These are phyloP conservation scores for Penicillium sp. DNA, from an alignment of 2,329 filamentous ascomycete species.

Conservation along the genomic window DNA sequence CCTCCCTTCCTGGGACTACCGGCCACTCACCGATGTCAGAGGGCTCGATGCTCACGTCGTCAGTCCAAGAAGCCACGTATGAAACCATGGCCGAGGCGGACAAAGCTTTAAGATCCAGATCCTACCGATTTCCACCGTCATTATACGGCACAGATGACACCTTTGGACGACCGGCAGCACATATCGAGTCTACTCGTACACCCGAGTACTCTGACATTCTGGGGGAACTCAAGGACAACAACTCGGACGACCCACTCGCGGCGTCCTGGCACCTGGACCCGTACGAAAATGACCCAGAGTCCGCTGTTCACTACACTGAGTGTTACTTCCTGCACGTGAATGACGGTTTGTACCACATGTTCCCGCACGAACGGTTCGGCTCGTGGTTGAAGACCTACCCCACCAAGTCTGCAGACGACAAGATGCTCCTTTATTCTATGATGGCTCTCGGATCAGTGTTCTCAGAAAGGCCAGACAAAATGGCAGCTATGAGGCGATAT, in stretches of 20 bases:
- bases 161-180: constrained; percentile 6
- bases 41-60: constrained; percentile 22
- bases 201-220: constrained; percentile 27
- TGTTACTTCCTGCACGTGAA: constrained; percentile 53
- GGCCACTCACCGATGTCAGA: constrained; percentile 29
- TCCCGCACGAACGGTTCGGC: constrained; percentile 47
- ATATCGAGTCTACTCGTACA: constrained; percentile 10
- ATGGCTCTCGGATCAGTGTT: constrained; percentile 52
- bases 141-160: constrained; percentile 15
- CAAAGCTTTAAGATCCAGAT: constrained; percentile 19
- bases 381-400: constrained; percentile 45
- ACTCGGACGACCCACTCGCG: constrained; percentile 25
- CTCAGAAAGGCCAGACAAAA: constrained; percentile 40
- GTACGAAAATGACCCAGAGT: constrained; percentile 42
- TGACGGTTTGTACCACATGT: constrained; percentile 48
- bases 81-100: constrained; percentile 23
- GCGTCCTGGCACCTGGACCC: constrained; percentile 47
- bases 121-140: constrained; percentile 13
- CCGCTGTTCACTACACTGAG: constrained; percentile 46
- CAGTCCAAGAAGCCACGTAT: constrained; percentile 20
- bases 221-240: constrained; percentile 24
- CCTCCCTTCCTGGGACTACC: constrained; percentile 25
- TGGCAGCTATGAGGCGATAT: constrained; percentile 42
- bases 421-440: constrained; percentile 54
- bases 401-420: constrained; percentile 47